Base-by-base conservation (phyloP, 1,284 basidiomycete species). In the Psilocybe mexicana region DNA sequence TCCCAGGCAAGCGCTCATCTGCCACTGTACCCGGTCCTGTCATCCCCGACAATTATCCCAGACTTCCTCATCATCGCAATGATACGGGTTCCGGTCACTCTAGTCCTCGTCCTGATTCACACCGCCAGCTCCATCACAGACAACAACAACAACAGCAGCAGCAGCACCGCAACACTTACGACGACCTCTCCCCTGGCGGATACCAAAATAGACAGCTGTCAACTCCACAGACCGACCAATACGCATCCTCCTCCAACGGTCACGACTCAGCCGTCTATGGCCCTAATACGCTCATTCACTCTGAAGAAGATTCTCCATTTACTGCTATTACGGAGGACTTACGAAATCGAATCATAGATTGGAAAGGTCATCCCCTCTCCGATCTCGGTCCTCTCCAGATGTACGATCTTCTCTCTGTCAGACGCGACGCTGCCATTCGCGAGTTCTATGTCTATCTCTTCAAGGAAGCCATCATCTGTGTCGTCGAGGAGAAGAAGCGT, bases 391-490 rank as follows among this genome's bases (percentile, higher is more conserved):
- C 87, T 0, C 79, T 98, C 43, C 88, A 91, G 63, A 92, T 98
- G 80, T 97, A 94, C 73, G 95, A 98, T 73, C 80, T 94, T 47
- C 78, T 98, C 30, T 87, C 86, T 45, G 94, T 98, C 43, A 84
- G 94, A 48, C 88, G 96, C 57, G 94, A 95, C 65, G 76, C 87
- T 8, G 86, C 94, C 55, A 87, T 94, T 26, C 85, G 93, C 56
- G 93, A 96, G 70, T 96, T 96, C 72, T 93, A 90, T 70, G 93
- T 98, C 58, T 98, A 98, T 74, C 84, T 99, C 43, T 98, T 98
- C 84, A 88, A 90, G 67, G 93, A 98, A 70, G 96, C 96, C 8
- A 89, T 99, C 60, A 94, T 98, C 60, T 99, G 96, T 72, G 93
- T 98, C 12, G 86, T 92, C 24, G 96, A 98, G 71, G 96, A 98